Conservation (phyloP, 768 basidiomycete species). For the Neoboletus subvelutipes region DNA sequence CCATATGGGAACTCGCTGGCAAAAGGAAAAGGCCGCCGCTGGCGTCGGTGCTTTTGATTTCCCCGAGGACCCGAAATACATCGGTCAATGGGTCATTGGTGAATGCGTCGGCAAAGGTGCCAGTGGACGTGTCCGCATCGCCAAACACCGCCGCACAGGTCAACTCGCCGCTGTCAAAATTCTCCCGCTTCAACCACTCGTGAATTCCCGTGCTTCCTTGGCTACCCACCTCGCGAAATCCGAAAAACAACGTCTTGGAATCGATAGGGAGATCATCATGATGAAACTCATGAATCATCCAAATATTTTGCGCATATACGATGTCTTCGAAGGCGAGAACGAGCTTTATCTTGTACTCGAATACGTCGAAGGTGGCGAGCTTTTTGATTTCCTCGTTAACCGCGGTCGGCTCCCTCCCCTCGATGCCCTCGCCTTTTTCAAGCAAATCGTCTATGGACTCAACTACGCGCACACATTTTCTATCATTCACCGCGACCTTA, state of each 20-base stretch:
- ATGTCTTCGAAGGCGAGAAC: constrained; percentile 90
- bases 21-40: constrained; percentile 83
- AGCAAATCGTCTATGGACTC: constrained; percentile 92
- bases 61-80: constrained; percentile 78
- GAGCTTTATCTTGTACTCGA: constrained; percentile 93
- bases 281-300: constrained; percentile 99
- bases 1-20: constrained; percentile 80
- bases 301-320: constrained; percentile 92
- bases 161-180: constrained; percentile 97
- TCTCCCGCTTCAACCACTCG: constrained; percentile 77
- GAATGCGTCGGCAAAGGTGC: constrained; percentile 94
- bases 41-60: constrained; percentile 73
- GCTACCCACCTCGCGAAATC: constrained; percentile 66
- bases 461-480: constrained; percentile 98
- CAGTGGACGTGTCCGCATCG: constrained; percentile 93
- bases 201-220: constrained; percentile 68
- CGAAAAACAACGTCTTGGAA: constrained; percentile 80
- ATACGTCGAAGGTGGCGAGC: constrained; percentile 93
- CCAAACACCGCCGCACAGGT: constrained; percentile 79
- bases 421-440: constrained; percentile 90
- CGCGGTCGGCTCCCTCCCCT: constrained; percentile 74
- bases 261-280: constrained; percentile 95
- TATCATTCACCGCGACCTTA: constrained; percentile 96
- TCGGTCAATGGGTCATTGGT: constrained; percentile 92
- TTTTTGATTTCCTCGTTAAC: constrained; percentile 95